Percentiles rank a stretch among this genome's conserved stretches.
Conservation (phyloP, 1,284 basidiomycete species). For the Ustilago nuda region DNA sequence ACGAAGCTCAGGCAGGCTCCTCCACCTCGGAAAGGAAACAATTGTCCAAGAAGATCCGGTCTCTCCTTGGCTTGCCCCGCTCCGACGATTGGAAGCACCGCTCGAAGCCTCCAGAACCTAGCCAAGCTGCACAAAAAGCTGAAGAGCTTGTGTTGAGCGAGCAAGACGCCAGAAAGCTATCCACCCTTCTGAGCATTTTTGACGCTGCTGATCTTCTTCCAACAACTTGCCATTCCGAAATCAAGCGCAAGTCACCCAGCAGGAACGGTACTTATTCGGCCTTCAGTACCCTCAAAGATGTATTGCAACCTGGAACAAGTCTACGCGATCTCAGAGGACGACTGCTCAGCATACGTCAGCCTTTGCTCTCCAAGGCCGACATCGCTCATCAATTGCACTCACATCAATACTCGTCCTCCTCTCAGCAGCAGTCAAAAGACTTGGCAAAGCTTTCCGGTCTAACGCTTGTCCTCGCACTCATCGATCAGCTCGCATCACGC, state of each 20-base stretch:
- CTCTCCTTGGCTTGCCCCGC: constrained; percentile 35
- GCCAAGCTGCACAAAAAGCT: constrained; percentile 10
- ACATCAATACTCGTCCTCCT: neutral
- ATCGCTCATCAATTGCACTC: constrained; percentile 17
- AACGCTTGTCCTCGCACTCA: constrained; percentile 35
- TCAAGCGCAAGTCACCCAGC: constrained; percentile 18
- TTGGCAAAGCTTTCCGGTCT: constrained; percentile 25
- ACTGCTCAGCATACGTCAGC: constrained; percentile 19
- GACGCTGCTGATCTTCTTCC: constrained; percentile 11
- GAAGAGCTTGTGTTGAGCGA: constrained; percentile 27
- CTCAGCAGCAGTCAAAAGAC: constrained; percentile 12
- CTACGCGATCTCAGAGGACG: constrained; percentile 32
- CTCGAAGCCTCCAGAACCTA: neutral
- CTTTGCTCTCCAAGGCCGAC: constrained; percentile 26
- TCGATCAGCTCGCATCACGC: constrained; percentile 46
- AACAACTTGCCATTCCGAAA: constrained; percentile 1
- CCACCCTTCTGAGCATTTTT: constrained; percentile 18
- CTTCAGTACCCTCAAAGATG: constrained; percentile 8
- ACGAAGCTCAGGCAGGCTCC: neutral
- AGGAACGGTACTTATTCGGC: neutral
- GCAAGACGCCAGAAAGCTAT: constrained; percentile 26
- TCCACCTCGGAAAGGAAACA: constrained; percentile 9
- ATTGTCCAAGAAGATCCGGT: constrained; percentile 23
- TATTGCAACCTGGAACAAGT: constrained; percentile 22
- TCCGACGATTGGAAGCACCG: constrained; percentile 2